Conservation (phyloP, 2,329 filamentous ascomycete species). For the Xylariaceae sp. region DNA sequence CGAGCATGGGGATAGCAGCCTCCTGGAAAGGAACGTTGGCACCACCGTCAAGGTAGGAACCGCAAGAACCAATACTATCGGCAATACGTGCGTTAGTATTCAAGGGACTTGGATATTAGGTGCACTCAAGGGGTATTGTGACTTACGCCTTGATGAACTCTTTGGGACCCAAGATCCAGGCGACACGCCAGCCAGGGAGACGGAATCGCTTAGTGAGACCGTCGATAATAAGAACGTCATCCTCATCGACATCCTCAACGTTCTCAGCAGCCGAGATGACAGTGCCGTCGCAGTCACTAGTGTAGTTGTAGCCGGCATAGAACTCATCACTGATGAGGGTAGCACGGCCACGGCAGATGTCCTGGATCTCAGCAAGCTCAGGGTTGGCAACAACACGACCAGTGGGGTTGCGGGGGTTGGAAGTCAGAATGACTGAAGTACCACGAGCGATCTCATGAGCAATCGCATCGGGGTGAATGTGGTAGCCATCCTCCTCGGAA, state of each 20-base stretch:
- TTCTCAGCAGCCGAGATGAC: slow-evolving; percentile 89
- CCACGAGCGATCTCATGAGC: slow-evolving; percentile 84
- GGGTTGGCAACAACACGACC: slow-evolving; percentile 81
- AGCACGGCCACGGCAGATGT: slow-evolving; percentile 83
- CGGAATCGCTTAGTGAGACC: slow-evolving; percentile 96
- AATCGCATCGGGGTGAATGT: slow-evolving; percentile 90
- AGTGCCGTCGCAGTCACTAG: slow-evolving; percentile 79
- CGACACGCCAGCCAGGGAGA: slow-evolving; percentile 91
- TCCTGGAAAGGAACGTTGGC: slow-evolving; percentile 95
- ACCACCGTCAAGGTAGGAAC: slow-evolving; percentile 89
- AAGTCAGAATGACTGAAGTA: slow-evolving; percentile 84
- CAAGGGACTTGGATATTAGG: too few relatives aligned
- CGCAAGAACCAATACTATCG: slow-evolving; percentile 70
- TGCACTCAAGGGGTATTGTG: background rate
- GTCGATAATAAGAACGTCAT: slow-evolving; percentile 91
- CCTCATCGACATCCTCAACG: slow-evolving; percentile 80
- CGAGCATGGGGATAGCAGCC: slow-evolving; percentile 88
- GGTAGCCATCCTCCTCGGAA: slow-evolving; percentile 79
- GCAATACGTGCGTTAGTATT: too few relatives aligned
- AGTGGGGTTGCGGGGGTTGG: slow-evolving; percentile 92
- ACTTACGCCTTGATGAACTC: slow-evolving; percentile 82
- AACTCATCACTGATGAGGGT: slow-evolving; percentile 96
- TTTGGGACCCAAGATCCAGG: slow-evolving; percentile 93
- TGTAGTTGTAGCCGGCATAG: slow-evolving; percentile 96
- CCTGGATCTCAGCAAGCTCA: slow-evolving; percentile 83